Conservation (phyloP, 192 early-diverging fungal genomes). For the Entrophospora sp. region DNA sequence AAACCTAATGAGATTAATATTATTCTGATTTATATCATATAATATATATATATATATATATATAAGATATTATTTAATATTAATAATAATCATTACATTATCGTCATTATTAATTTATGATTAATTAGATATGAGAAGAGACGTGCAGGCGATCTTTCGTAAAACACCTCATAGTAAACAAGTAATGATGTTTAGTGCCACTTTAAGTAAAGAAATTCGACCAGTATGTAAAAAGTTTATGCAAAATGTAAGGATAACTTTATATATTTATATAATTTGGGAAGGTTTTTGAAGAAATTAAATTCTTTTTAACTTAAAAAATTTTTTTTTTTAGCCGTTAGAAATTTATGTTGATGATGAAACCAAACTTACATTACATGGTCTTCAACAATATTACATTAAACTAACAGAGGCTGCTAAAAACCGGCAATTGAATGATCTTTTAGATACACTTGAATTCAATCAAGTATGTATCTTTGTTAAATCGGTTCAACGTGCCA, state of each 20-base stretch:
- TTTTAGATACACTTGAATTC: slow-evolving; percentile 92
- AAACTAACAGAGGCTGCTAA: slow-evolving; percentile 77
- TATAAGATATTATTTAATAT: no score
- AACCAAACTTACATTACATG: slow-evolving; percentile 95
- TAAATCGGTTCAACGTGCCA: slow-evolving; percentile 80
- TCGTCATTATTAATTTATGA: no score
- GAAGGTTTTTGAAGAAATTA: no score
- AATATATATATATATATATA: no score
- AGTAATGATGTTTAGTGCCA: slow-evolving; percentile 98
- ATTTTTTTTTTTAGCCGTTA: slow-evolving; percentile 57
- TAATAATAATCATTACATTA: no score
- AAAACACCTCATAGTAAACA: slow-evolving; percentile 94
- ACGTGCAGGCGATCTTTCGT: slow-evolving; percentile 95
- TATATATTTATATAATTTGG: no score
- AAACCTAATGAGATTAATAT: slow-evolving; percentile 34
- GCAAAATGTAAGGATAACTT: slow-evolving; percentile 68
- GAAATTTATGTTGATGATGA: slow-evolving; percentile 98
- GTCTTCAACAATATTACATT: slow-evolving; percentile 91
- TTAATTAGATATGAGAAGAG: slow-evolving; percentile 85
- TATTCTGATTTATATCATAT: slow-evolving; percentile 22
- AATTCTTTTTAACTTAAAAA: no score
- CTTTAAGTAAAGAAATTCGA: slow-evolving; percentile 86
- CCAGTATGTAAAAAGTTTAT: slow-evolving; percentile 96
- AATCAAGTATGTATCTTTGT: slow-evolving; percentile 99
- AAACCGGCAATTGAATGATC: slow-evolving; percentile 88